Evolutionary conservation across 495 filamentous ascomycete species (phyloP), one percentile per base, ranked within the genome.

Genomic region (Aspergillus nidulans): DNA sequence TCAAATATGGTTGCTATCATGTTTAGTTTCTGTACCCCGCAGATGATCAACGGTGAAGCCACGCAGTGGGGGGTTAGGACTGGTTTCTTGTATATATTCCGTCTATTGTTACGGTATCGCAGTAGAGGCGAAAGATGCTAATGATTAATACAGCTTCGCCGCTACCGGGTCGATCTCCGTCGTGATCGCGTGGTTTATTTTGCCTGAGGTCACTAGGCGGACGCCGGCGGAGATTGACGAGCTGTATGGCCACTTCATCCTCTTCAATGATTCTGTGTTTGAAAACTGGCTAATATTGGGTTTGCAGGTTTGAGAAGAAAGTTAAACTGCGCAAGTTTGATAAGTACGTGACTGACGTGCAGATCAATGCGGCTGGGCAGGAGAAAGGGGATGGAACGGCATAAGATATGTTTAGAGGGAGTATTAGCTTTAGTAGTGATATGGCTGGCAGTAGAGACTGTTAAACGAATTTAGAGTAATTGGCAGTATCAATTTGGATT

Each of bases 1-100:
- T 73, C 69, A 4, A 75, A 75, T 43, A 16, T 60, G 7, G 55
- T 75, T 20, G 69, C 61, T 8, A 72, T 69, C 43, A 73, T 75
- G 70, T 73, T 75, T 49, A 73, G 68, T 38, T 75, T 75, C 57
- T 72, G 69, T 47, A 75, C 72, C 10, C 72, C 72, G 9, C 24
- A 69, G 18, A 75, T 75, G 70, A 73, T 75, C 38, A 72, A 75
- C 52, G 63, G 55, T 3, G 23, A 56, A 1, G 26, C 52, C n/a
- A 60, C 63, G 10, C 6, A 58, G 1, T 75, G 72, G 72, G 72
- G 70, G 10, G 70, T 73, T 4, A 73, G 72, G 44, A 75, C 72
- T 0, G 72, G 70, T 0, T 73, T 75, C 30, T 75, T 73, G 72
- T 75, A 49, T 48, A 64, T 57, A n/a, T n/a, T n/a, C n/a, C n/a